A percentile compares a stretch with the other conserved stretches of the same genome.
phyloP scores from a whole-genome alignment of 1,284 basidiomycete genomes.

The Melampsora americana region DNA sequence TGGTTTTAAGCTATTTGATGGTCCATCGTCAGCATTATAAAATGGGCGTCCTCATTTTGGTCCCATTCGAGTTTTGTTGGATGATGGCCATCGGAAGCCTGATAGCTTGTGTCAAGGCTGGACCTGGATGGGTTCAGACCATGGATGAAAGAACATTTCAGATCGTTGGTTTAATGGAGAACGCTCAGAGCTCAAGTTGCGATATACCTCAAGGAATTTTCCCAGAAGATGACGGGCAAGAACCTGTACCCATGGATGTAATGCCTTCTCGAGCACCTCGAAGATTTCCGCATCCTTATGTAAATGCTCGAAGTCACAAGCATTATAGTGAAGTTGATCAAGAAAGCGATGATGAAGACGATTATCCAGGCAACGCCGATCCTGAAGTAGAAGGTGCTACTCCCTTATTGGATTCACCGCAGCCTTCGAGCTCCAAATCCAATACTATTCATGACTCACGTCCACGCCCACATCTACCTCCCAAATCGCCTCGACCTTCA shows the following conservation, averaged over 20 bases:
- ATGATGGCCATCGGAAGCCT: slow-evolving; percentile 26
- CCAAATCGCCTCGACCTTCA: background rate
- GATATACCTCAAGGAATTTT: background rate
- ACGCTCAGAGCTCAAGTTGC: background rate
- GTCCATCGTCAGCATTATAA: background rate
- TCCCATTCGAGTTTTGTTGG: slow-evolving; percentile 39
- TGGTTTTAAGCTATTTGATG: slow-evolving; percentile 24
- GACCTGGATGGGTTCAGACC: slow-evolving; percentile 26
- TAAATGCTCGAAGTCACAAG: background rate
- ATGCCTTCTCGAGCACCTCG: slow-evolving; percentile 7
- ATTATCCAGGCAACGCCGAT: background rate
- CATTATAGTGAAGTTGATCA: background rate
- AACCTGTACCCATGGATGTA: background rate
- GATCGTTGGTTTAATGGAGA: background rate
- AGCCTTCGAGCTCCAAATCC: slow-evolving; percentile 8
- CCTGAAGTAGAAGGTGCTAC: background rate
- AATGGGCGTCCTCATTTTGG: background rate
- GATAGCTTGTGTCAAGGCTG: slow-evolving; percentile 12
- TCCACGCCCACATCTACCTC: background rate
- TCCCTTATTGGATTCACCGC: background rate
- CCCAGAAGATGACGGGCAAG: background rate
- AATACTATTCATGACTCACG: background rate
- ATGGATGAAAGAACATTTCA: background rate
- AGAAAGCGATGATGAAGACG: background rate
- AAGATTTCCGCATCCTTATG: background rate